Percentiles rank a stretch among this genome's conserved stretches.
Conservation (phyloP, 768 basidiomycete species). For the Mycena epipterygia region DNA sequence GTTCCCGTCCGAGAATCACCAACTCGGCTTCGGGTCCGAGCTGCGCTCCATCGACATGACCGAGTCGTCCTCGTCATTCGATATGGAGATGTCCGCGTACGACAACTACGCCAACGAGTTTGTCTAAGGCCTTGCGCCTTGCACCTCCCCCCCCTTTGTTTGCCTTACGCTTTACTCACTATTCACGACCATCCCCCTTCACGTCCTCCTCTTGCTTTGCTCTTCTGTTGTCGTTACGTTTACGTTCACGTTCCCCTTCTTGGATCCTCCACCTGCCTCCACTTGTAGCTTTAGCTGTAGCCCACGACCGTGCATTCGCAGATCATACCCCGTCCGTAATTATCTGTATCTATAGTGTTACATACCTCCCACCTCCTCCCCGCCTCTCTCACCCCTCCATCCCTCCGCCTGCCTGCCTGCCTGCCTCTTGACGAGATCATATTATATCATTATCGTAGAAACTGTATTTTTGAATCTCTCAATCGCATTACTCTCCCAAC, state of each 20-base stretch:
- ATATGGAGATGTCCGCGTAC: conserved; percentile 12
- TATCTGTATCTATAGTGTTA: conserved; percentile 40
- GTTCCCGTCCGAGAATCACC: conserved; percentile 26
- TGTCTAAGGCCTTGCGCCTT: conserved; percentile 1
- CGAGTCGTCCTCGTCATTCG: neutral
- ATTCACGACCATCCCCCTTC: neutral
- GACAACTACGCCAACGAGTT: conserved; percentile 34
- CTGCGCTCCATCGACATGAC: conserved; percentile 11
- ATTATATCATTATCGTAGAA: conserved; percentile 27
- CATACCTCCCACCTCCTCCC: neutral
- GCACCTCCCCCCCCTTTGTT: no score
- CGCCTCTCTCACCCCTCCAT: neutral
- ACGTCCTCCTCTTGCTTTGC: neutral
- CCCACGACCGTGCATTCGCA: conserved; percentile 9
- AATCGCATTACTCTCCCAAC: neutral
- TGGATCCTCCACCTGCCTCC: conserved; percentile 13
- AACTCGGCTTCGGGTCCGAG: neutral
- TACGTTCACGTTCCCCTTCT: conserved; percentile 2
- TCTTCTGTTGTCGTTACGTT: neutral
- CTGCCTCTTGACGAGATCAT: conserved; percentile 21
- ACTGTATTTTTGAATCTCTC: conserved; percentile 26
- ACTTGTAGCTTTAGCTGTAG: conserved; percentile 39
- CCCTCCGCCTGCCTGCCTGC: neutral
- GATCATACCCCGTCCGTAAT: conserved; percentile 26
- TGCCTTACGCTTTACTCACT: neutral